These are phyloP conservation scores for Adansonia digitata DNA, from an alignment of 345 rosid species.

Conservation along the genomic window DNA sequence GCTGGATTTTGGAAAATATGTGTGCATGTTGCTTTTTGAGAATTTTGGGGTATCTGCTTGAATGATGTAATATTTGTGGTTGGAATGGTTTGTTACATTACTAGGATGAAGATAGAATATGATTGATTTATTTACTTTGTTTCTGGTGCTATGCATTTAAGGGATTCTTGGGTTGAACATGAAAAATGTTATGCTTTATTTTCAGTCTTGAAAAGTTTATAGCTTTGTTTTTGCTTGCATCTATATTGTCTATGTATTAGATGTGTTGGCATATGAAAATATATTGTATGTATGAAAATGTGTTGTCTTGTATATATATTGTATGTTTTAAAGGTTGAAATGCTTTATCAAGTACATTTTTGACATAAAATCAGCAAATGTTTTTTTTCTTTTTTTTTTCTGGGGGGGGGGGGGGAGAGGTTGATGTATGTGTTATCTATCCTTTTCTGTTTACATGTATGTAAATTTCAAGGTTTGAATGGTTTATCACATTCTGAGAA, in stretches of 20 bases:
- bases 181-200: background rate
- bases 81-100: background rate
- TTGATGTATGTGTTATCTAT: background rate
- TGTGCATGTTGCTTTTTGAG: background rate
- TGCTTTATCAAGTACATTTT: background rate
- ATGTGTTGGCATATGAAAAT: background rate
- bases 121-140: no score
- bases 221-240: background rate
- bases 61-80: background rate
- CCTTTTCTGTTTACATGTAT: background rate
- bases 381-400: background rate
- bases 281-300: no score
- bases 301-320: no score
- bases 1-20: background rate
- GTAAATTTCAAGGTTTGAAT: background rate
- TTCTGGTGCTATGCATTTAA: no score
- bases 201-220: no score
- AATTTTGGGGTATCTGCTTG: slow-evolving; percentile 1
- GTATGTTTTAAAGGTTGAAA: background rate
- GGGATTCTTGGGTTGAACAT: background rate
- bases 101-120: background rate
- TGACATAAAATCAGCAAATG: background rate
- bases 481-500: background rate
- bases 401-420: no score
- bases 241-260: background rate